Evolutionary conservation across 2,329 filamentous ascomycete genomes (phyloP).

Genomic region (Claviceps monticola): DNA sequence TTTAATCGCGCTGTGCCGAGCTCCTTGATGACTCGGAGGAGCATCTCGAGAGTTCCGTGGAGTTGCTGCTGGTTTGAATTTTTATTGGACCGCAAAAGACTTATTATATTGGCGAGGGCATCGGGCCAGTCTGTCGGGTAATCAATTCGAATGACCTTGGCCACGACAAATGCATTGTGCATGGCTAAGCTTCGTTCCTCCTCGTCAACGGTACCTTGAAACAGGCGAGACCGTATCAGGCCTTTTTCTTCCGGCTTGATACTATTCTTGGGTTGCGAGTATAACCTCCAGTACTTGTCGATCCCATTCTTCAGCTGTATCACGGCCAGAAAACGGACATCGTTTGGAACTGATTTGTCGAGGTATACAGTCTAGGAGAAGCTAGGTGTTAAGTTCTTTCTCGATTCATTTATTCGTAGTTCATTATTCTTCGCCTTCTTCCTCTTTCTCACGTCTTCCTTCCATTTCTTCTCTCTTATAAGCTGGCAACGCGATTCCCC

Average conservation of each 20-base stretch:
- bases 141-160: conserved; percentile 81
- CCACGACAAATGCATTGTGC: conserved; percentile 76
- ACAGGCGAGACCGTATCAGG: conserved; percentile 58
- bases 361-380: conserved; percentile 57
- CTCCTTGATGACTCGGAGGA: conserved; percentile 84
- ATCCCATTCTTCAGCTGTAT: conserved; percentile 96
- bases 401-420: no score
- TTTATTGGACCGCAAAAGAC: conserved; percentile 40
- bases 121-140: conserved; percentile 76
- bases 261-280: conserved; percentile 45
- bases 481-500: neutral
- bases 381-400: neutral
- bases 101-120: conserved; percentile 45
- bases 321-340: conserved; percentile 77
- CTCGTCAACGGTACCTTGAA: conserved; percentile 67
- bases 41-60: conserved; percentile 56
- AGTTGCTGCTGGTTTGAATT: conserved; percentile 52
- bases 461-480: no score
- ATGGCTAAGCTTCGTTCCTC: conserved; percentile 61
- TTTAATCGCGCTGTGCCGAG: conserved; percentile 66
- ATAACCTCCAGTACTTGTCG: conserved; percentile 77
- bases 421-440: neutral
- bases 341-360: conserved; percentile 59
- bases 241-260: conserved; percentile 63
- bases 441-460: neutral